Percentiles rank a stretch among this genome's conserved stretches.
These are phyloP conservation scores for Chrysoporthe puriensis DNA, from an alignment of 2,329 filamentous ascomycete species.

Conservation along the genomic window DNA sequence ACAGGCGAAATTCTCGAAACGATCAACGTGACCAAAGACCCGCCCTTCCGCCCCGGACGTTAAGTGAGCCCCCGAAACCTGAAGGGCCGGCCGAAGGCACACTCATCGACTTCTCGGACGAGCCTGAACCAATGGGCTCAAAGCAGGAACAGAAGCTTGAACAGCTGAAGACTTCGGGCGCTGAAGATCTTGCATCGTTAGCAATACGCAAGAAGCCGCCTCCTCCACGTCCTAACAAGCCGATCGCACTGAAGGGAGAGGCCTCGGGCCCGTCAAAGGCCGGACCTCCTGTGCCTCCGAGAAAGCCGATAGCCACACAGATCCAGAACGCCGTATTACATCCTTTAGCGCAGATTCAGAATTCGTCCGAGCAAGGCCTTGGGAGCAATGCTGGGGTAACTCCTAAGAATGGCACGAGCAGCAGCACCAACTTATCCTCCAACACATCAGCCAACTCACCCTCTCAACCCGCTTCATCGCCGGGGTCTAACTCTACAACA, in stretches of 20 bases:
- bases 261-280: slow-evolving; percentile 38
- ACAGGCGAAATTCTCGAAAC: slow-evolving; percentile 26
- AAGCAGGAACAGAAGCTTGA: slow-evolving; percentile 41
- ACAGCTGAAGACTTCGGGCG: slow-evolving; percentile 32
- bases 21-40: slow-evolving; percentile 36
- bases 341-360: slow-evolving; percentile 47
- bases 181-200: slow-evolving; percentile 23
- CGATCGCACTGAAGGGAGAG: slow-evolving; percentile 54
- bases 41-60: slow-evolving; percentile 39
- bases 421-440: slow-evolving; percentile 28
- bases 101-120: slow-evolving; percentile 64
- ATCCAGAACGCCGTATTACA: slow-evolving; percentile 37
- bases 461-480: slow-evolving; percentile 14
- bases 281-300: slow-evolving; percentile 40
- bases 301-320: slow-evolving; percentile 37
- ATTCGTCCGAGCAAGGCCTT: slow-evolving; percentile 41
- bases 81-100: slow-evolving; percentile 55
- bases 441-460: slow-evolving; percentile 23
- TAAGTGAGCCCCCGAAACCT: slow-evolving; percentile 33
- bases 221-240: slow-evolving; percentile 63
- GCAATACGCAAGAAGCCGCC: slow-evolving; percentile 40
- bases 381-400: slow-evolving; percentile 30
- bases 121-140: slow-evolving; percentile 45
- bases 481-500: slow-evolving; percentile 21
- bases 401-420: slow-evolving; percentile 22